Conservation (phyloP, 805 yeast species). For the Wickerhamomyces mucosus region DNA sequence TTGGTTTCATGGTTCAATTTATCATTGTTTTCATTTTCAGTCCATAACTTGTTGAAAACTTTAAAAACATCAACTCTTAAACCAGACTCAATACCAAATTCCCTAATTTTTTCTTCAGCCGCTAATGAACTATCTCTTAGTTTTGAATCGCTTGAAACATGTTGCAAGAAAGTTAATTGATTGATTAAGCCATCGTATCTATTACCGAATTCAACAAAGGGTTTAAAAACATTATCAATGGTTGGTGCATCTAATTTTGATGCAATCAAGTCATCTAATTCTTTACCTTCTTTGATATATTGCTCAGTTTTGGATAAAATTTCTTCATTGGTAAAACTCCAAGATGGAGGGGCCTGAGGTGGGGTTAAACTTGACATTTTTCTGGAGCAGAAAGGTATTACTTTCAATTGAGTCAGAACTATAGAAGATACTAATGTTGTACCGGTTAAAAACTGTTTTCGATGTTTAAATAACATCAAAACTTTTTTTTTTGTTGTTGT, state of each 20-base stretch:
- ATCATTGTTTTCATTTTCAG: constrained; percentile 23
- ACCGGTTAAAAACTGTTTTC: neutral
- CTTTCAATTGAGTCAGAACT: neutral
- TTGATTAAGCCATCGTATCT: constrained; percentile 33
- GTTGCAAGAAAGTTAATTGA: constrained; percentile 59
- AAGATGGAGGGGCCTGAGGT: constrained; percentile 30
- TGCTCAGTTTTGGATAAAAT: constrained; percentile 33
- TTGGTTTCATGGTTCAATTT: constrained; percentile 42
- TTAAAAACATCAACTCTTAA: constrained; percentile 58
- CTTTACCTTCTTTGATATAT: constrained; percentile 33
- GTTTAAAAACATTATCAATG: constrained; percentile 45
- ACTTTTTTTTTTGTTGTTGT: too few relatives aligned
- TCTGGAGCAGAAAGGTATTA: neutral
- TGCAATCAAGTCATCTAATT: constrained; percentile 46
- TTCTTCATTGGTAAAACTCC: constrained; percentile 51
- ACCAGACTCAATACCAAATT: constrained; percentile 52
- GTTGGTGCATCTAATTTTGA: constrained; percentile 35
- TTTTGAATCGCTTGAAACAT: constrained; percentile 56
- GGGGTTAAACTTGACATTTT: constrained; percentile 11
- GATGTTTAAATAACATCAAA: neutral
- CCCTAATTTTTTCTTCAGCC: constrained; percentile 49
- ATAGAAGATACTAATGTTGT: neutral
- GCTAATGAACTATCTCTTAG: constrained; percentile 62
- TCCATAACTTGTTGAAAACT: constrained; percentile 45
- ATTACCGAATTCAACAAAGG: constrained; percentile 44